Percentiles rank a stretch among this genome's conserved stretches.
Evolutionary conservation across 2,329 filamentous ascomycete species (phyloP).

Genomic region (Monilinia vaccinii-corymbosi): DNA sequence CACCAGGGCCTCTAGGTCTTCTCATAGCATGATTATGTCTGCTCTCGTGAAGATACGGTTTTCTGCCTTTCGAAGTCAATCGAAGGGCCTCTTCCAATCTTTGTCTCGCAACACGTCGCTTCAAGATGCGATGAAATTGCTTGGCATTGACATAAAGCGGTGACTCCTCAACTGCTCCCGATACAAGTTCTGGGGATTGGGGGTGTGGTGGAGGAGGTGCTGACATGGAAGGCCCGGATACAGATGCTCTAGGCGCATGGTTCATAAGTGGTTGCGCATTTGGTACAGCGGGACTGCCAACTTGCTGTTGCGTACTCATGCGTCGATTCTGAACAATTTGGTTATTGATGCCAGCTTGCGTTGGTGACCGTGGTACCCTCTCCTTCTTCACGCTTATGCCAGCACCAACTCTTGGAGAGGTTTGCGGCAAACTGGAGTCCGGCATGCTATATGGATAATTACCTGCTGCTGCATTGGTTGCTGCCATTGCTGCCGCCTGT

Average conservation of each 20-base stretch:
- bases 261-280: constrained; percentile 70
- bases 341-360: constrained; percentile 52
- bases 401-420: constrained; percentile 65
- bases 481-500: constrained; percentile 85
- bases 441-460: constrained; percentile 64
- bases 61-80: constrained; percentile 87
- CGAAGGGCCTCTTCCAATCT: constrained; percentile 87
- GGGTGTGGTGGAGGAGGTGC: constrained; percentile 53
- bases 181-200: constrained; percentile 71
- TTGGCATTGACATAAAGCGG: constrained; percentile 98
- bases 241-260: constrained; percentile 46
- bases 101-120: constrained; percentile 85
- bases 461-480: constrained; percentile 83
- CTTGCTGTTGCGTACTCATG: constrained; percentile 52
- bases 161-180: constrained; percentile 71
- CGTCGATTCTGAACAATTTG: constrained; percentile 54
- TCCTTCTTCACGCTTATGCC: constrained; percentile 59
- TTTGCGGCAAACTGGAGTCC: constrained; percentile 58
- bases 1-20: constrained; percentile 83
- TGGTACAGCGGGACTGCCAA: constrained; percentile 64
- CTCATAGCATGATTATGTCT: constrained; percentile 98
- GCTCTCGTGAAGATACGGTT: constrained; percentile 95
- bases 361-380: constrained; percentile 66
- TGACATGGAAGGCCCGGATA: constrained; percentile 54
- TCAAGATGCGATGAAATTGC: constrained; percentile 94